Evolutionary conservation across 208 protist species (phyloP).

Genomic region (Tetramitus jugosus): DNA sequence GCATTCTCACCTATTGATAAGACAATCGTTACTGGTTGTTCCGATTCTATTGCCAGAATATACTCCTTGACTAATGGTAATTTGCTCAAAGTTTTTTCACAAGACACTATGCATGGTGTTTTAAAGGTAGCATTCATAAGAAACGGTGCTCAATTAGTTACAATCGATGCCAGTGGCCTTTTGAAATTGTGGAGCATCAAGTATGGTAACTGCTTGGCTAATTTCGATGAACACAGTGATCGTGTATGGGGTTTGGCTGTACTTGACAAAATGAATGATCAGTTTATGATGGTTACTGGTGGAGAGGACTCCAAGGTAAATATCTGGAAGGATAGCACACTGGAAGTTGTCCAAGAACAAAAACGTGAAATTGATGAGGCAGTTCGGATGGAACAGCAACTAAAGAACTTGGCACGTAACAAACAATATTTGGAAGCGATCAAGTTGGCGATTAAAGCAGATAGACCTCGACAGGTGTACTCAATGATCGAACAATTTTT

Average conservation of each 20-base stretch:
- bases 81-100: background rate
- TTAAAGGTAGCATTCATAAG: background rate
- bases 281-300: background rate
- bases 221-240: background rate
- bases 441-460: background rate
- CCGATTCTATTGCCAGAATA: background rate
- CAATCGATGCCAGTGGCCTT: background rate
- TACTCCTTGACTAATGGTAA: background rate
- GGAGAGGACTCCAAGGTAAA: slow-evolving; percentile 1
- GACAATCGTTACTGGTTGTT: background rate
- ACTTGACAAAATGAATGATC: background rate
- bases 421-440: background rate
- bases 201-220: background rate
- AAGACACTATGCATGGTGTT: background rate
- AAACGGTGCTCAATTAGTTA: background rate
- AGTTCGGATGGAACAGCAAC: slow-evolving; percentile 1
- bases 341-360: background rate
- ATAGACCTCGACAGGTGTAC: background rate
- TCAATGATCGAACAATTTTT: background rate
- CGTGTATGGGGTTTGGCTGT: background rate
- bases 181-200: background rate
- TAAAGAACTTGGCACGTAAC: background rate
- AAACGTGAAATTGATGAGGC: background rate
- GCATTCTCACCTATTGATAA: slow-evolving; percentile 21
- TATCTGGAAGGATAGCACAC: slow-evolving; percentile 5